Conservation (phyloP, 176 grass and related monocot species). For the Carex parvula region DNA sequence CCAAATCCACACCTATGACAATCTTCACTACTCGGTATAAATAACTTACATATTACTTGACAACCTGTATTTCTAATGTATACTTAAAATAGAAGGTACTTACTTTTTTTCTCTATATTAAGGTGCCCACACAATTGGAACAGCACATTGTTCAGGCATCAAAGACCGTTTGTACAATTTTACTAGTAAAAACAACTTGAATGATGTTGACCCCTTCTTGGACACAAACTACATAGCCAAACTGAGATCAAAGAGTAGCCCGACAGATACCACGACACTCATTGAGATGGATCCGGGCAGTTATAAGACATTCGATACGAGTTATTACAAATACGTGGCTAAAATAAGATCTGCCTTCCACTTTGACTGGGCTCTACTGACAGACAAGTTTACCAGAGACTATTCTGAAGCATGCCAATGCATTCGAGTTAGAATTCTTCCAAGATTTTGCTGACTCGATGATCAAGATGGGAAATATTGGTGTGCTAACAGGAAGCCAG, state of each 20-base stretch:
- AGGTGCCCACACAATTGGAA: constrained; percentile 62
- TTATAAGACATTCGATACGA: constrained; percentile 65
- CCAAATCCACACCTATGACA: neutral
- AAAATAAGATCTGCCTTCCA: constrained; percentile 51
- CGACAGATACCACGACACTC: too few species aligned
- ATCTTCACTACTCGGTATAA: too few species aligned
- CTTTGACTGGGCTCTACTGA: constrained; percentile 56
- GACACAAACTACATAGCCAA: constrained; percentile 45
- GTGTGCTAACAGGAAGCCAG: constrained; percentile 42
- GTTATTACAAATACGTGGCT: constrained; percentile 56
- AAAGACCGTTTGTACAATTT: constrained; percentile 55
- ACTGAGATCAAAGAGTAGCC: constrained; percentile 45
- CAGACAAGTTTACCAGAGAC: constrained; percentile 34
- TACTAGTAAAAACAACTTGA: constrained; percentile 30
- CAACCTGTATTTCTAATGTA: neutral
- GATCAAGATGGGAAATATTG: constrained; percentile 59
- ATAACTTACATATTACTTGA: neutral
- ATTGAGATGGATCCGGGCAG: too few species aligned
- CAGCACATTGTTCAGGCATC: constrained; percentile 40
- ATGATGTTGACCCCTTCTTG: constrained; percentile 39
- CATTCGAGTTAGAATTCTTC: constrained; percentile 41
- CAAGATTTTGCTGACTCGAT: constrained; percentile 51
- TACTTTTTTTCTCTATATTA: neutral
- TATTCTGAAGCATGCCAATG: constrained; percentile 48
- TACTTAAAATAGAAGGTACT: neutral